Evolutionary conservation across 306 rosid species (phyloP).

Genomic region (Aeschynomene evenia): DNA sequence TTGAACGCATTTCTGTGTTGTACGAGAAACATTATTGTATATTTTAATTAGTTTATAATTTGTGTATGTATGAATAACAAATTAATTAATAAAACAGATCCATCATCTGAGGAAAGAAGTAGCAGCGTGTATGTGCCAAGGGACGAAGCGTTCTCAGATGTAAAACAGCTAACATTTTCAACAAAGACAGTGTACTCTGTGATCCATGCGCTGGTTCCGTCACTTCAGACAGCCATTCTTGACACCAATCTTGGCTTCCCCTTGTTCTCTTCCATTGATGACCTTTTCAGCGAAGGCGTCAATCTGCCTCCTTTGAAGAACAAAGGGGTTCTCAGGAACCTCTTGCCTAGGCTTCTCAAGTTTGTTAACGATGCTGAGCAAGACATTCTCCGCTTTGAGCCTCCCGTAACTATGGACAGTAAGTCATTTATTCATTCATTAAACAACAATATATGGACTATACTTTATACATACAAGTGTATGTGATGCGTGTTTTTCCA

Average conservation of each 20-base stretch:
- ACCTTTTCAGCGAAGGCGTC: conserved; percentile 53
- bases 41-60: too few species aligned
- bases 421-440: neutral
- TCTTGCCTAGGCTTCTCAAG: conserved; percentile 51
- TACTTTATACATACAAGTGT: too few species aligned
- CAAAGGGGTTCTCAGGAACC: conserved; percentile 5
- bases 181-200: conserved; percentile 39
- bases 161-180: conserved; percentile 48
- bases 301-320: conserved; percentile 37
- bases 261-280: conserved; percentile 55
- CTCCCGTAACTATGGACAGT: conserved; percentile 61
- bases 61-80: neutral
- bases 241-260: conserved; percentile 47
- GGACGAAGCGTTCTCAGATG: conserved; percentile 62
- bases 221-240: conserved; percentile 5
- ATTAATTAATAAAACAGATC: conserved; percentile 32
- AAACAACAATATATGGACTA: too few species aligned
- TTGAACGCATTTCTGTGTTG: too few species aligned
- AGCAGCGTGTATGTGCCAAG: conserved; percentile 54
- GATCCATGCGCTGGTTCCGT: conserved; percentile 50
- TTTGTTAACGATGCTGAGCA: conserved; percentile 17
- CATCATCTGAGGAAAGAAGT: conserved; percentile 48
- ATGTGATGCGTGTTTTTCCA: too few species aligned
- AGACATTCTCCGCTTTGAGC: conserved; percentile 50
- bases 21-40: too few species aligned